These are phyloP conservation scores for Yueomyces sp. DNA, from an alignment of 1,139 yeast genomes.

Conservation along the genomic window DNA sequence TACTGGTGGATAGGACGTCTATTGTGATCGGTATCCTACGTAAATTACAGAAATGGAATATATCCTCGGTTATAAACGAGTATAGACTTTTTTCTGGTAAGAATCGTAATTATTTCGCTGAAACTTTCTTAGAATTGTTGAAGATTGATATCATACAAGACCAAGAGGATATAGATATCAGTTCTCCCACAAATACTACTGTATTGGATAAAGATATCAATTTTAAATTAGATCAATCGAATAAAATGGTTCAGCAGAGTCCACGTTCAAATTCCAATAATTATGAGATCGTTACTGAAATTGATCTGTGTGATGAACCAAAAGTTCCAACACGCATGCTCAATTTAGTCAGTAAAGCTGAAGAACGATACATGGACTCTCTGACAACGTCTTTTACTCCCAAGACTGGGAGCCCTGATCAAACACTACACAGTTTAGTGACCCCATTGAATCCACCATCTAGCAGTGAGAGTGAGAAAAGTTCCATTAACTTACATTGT, in stretches of 20 bases:
- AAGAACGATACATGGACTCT: slow-evolving; percentile 3
- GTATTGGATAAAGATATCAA: too few species aligned
- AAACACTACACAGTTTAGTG: not conserved
- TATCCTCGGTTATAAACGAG: slow-evolving; percentile 72
- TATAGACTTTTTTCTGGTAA: slow-evolving; percentile 67
- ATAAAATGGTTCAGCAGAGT: too few species aligned
- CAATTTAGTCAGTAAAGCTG: slow-evolving; percentile 11
- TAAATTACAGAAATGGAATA: slow-evolving; percentile 79
- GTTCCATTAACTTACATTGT: not conserved
- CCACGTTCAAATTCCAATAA: too few species aligned
- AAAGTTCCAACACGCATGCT: slow-evolving; percentile 20
- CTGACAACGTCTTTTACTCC: not conserved
- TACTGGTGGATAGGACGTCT: slow-evolving; percentile 70
- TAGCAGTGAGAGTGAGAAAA: not conserved
- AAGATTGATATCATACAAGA: slow-evolving; percentile 37
- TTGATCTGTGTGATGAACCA: slow-evolving; percentile 18
- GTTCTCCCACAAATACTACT: too few species aligned
- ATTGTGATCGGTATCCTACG: slow-evolving; percentile 71
- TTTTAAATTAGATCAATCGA: too few species aligned
- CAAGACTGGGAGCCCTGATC: not conserved
- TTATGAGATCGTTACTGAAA: slow-evolving; percentile 13
- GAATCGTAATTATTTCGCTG: slow-evolving; percentile 67
- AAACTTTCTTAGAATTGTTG: slow-evolving; percentile 66
- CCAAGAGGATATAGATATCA: slow-evolving; percentile 4
- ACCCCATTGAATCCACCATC: not conserved